Percentiles rank a stretch among this genome's conserved stretches.
Evolutionary conservation across 2,329 filamentous ascomycete species (phyloP).

Genomic region (Curvularia lunata): DNA sequence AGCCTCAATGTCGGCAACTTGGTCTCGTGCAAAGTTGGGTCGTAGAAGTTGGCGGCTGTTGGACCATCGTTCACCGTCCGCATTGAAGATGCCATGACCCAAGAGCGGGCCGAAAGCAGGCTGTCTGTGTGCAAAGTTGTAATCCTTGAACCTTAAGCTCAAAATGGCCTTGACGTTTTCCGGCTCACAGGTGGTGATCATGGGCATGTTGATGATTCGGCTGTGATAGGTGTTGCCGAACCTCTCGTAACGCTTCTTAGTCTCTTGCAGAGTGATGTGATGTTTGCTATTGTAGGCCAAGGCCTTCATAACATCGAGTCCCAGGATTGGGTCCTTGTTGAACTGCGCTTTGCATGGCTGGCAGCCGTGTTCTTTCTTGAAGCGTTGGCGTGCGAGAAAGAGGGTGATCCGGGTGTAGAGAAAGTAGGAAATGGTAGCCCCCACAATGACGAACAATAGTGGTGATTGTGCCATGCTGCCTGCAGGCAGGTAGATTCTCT

Average conservation of each 20-base stretch:
- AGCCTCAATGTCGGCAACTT: constrained; percentile 61
- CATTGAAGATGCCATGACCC: constrained; percentile 56
- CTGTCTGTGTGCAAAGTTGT: constrained; percentile 48
- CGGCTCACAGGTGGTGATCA: constrained; percentile 54
- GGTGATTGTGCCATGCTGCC: constrained; percentile 34
- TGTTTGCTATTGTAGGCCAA: constrained; percentile 50
- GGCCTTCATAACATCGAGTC: constrained; percentile 56
- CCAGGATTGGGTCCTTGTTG: constrained; percentile 62
- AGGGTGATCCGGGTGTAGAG: constrained; percentile 44
- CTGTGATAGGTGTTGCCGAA: constrained; percentile 52
- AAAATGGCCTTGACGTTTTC: constrained; percentile 58
- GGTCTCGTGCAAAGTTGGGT: constrained; percentile 60
- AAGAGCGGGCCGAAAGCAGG: constrained; percentile 50
- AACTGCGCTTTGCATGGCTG: constrained; percentile 54
- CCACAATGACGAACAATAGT: constrained; percentile 37
- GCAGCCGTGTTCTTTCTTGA: constrained; percentile 56
- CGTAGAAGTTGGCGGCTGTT: constrained; percentile 57
- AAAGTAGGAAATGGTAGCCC: constrained; percentile 45
- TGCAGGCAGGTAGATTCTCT: not conserved
- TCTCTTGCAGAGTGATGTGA: constrained; percentile 28
- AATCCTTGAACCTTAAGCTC: constrained; percentile 56
- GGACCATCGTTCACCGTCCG: constrained; percentile 52
- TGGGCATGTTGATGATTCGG: constrained; percentile 36
- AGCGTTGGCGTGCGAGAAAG: constrained; percentile 46
- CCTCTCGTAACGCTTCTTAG: constrained; percentile 33